A percentile compares a stretch with the other conserved stretches of the same genome.
Conservation (phyloP, 768 basidiomycete species). For the Leccinellum luteum region DNA sequence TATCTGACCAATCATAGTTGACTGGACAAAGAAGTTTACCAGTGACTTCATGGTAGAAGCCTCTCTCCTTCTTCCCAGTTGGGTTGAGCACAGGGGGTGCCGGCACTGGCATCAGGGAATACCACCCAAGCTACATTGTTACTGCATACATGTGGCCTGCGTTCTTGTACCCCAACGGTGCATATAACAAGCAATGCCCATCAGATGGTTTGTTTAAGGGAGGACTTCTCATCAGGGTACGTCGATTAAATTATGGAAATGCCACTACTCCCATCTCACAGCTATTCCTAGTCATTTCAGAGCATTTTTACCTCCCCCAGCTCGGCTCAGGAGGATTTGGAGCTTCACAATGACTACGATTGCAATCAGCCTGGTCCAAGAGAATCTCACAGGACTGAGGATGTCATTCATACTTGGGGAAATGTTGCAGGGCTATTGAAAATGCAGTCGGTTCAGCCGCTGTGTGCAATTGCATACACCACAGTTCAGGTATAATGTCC, state of each 20-base stretch:
- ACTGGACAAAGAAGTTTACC: no score
- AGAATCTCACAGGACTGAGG: no score
- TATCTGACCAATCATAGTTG: no score
- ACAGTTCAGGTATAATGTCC: not conserved
- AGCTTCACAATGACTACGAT: not conserved
- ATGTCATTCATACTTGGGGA: not conserved
- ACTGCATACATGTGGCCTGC: not conserved
- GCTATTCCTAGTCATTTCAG: not conserved
- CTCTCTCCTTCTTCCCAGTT: no score
- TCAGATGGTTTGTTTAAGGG: not conserved
- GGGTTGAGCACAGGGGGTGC: no score
- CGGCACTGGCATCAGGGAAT: no score
- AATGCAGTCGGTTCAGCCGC: not conserved
- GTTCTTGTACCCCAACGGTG: not conserved
- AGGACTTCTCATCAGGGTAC: not conserved
- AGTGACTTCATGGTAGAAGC: no score
- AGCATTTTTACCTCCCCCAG: not conserved
- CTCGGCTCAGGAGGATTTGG: not conserved
- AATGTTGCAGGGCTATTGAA: not conserved
- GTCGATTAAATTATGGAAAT: not conserved
- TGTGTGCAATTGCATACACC: not conserved
- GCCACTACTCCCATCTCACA: not conserved
- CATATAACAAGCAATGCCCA: not conserved
- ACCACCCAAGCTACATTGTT: not conserved
- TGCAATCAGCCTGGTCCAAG: no score